Percentiles rank a stretch among this genome's conserved stretches.
These are phyloP conservation scores for Diaporthe longicolla DNA, from an alignment of 2,329 filamentous ascomycete species.

Conservation along the genomic window DNA sequence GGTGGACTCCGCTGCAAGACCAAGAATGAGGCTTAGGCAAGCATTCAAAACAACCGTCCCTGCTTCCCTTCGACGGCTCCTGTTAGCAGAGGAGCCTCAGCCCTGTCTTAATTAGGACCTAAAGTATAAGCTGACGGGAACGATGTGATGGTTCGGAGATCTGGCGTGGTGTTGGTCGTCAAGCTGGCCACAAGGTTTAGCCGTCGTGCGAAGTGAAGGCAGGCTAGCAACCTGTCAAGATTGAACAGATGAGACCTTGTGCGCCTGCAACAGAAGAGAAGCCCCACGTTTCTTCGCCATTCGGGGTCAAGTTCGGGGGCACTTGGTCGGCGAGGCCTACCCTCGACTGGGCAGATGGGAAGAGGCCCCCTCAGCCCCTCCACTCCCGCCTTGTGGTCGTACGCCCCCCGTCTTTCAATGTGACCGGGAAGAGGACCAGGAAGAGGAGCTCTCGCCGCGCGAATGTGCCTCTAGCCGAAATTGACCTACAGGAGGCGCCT, in stretches of 20 bases:
- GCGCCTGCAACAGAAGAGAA: neutral
- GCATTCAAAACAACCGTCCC: slow-evolving; percentile 10
- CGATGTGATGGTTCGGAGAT: slow-evolving; percentile 38
- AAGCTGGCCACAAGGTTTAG: slow-evolving; percentile 27
- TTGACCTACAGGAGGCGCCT: slow-evolving; percentile 17
- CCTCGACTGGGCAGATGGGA: neutral
- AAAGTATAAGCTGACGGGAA: slow-evolving; percentile 35
- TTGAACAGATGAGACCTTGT: slow-evolving; percentile 27
- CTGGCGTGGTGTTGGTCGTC: slow-evolving; percentile 27
- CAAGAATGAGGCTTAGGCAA: slow-evolving; percentile 5
- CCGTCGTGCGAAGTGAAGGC: slow-evolving; percentile 22
- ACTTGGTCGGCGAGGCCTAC: slow-evolving; percentile 14
- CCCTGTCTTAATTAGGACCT: slow-evolving; percentile 39
- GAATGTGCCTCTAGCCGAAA: slow-evolving; percentile 7
- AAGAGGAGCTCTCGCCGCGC: slow-evolving; percentile 10
- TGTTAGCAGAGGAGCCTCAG: slow-evolving; percentile 37
- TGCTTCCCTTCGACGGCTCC: slow-evolving; percentile 2
- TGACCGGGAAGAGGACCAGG: slow-evolving; percentile 14
- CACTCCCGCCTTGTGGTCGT: neutral
- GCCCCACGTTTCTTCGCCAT: slow-evolving; percentile 10
- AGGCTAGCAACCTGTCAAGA: slow-evolving; percentile 28
- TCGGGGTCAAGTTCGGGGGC: slow-evolving; percentile 15
- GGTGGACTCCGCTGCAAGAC: neutral
- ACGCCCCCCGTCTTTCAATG: neutral
- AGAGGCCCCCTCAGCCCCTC: slow-evolving; percentile 9